These are phyloP conservation scores for Fusarium chuoi DNA, from an alignment of 2,329 filamentous ascomycete species.

Conservation along the genomic window DNA sequence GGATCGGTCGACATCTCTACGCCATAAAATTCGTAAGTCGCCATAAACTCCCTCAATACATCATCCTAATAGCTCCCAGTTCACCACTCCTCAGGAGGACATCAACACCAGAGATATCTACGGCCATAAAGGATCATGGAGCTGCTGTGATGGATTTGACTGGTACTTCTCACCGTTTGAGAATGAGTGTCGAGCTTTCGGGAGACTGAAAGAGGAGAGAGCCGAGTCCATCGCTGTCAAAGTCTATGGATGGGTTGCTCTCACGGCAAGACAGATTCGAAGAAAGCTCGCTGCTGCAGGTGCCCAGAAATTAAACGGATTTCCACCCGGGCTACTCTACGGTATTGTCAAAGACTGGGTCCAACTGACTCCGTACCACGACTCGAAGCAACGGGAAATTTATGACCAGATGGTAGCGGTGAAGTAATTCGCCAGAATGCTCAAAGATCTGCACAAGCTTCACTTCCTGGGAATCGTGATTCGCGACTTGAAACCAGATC, in stretches of 20 bases:
- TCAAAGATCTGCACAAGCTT: neutral
- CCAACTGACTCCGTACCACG: neutral
- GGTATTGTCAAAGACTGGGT: slow-evolving; percentile 27
- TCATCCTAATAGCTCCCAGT: neutral
- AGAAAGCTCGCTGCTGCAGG: neutral
- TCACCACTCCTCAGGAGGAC: rapidly evolving
- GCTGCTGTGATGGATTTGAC: slow-evolving; percentile 1
- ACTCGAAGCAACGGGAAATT: neutral
- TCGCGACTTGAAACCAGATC: neutral
- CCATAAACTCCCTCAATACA: neutral
- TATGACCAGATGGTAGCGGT: neutral
- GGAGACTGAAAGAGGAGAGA: neutral
- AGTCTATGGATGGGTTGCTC: slow-evolving; percentile 1
- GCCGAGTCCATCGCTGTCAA: slow-evolving; percentile 13
- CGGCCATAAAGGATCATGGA: neutral
- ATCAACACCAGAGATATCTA: neutral
- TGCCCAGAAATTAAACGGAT: rapidly evolving
- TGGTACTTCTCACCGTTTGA: slow-evolving; percentile 7
- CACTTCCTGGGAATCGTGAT: neutral
- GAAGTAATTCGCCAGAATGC: neutral
- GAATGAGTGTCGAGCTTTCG: slow-evolving; percentile 19
- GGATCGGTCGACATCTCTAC: neutral
- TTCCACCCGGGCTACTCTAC: rapidly evolving
- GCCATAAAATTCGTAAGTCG: neutral
- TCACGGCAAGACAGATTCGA: neutral